These are phyloP conservation scores for Sugiyamaella sp. DNA, from an alignment of 1,139 yeast species.

Conservation along the genomic window DNA sequence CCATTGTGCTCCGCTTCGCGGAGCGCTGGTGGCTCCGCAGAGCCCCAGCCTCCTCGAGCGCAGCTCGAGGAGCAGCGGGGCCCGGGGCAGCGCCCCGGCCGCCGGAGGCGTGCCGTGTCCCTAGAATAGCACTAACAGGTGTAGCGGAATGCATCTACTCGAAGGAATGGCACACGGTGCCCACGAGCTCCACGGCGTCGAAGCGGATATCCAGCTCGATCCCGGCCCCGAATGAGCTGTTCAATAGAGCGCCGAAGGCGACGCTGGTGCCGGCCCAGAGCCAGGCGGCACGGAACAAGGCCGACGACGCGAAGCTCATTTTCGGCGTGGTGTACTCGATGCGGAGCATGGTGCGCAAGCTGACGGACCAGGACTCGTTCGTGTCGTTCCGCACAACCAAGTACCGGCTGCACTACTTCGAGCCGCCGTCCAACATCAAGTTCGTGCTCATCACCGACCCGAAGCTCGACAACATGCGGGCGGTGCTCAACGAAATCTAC, in stretches of 20 bases:
- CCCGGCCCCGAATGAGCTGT: conserved; percentile 14
- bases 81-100: not conserved
- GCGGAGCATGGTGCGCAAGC: conserved; percentile 69
- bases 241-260: conserved; percentile 16
- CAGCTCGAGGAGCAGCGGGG: not conserved
- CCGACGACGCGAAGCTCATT: conserved; percentile 72
- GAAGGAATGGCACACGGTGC: conserved; percentile 39
- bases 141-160: conserved; percentile 41
- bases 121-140: not conserved
- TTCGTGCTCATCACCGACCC: conserved; percentile 76
- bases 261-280: conserved; percentile 18
- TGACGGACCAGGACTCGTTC: conserved; percentile 58
- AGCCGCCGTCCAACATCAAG: conserved; percentile 77
- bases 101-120: not conserved
- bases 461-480: conserved; percentile 59
- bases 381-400: conserved; percentile 70
- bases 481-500: conserved; percentile 67
- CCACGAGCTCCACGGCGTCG: not conserved
- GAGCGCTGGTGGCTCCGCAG: too few species aligned
- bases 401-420: conserved; percentile 77
- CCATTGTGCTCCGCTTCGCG: too few species aligned
- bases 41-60: conserved; percentile 2
- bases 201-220: conserved; percentile 30
- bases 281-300: conserved; percentile 43
- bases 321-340: conserved; percentile 88